Conservation (phyloP, 129 eudicot genomes). For the Centaurea solstitialis region DNA sequence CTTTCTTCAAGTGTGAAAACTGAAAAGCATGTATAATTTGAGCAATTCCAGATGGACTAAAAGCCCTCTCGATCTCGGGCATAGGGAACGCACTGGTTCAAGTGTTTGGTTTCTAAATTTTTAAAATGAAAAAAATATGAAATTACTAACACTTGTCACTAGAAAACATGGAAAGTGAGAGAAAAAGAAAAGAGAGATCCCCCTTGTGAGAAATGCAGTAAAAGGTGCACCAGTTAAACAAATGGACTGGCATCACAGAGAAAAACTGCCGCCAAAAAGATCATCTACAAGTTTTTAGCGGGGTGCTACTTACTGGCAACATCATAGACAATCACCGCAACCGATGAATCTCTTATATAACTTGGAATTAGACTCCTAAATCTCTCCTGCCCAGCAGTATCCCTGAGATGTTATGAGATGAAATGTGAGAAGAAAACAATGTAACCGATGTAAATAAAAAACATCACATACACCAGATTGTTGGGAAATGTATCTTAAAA, state of each 20-base stretch:
- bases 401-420: conserved; percentile 48
- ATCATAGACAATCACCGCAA: conserved; percentile 81
- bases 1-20: not conserved
- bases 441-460: not conserved
- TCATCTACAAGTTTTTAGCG: not conserved
- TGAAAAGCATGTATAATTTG: not conserved
- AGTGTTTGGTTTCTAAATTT: not conserved
- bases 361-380: conserved; percentile 93
- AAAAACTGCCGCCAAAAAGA: not conserved
- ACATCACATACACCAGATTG: conserved; percentile 3
- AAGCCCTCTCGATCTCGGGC: not conserved
- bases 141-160: not conserved
- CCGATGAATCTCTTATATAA: conserved; percentile 90
- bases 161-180: not conserved
- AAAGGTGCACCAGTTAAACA: not conserved
- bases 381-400: conserved; percentile 95
- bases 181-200: not conserved
- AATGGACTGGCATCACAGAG: not conserved
- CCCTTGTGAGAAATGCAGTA: not conserved
- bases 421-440: not conserved
- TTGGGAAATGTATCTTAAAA: not conserved
- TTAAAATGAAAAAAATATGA: not conserved
- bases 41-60: not conserved
- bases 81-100: not conserved
- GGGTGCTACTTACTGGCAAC: conserved; percentile 70